Evolutionary conservation across 352 stramenopile species (phyloP).

Genomic region (Phytophthora pisi): DNA sequence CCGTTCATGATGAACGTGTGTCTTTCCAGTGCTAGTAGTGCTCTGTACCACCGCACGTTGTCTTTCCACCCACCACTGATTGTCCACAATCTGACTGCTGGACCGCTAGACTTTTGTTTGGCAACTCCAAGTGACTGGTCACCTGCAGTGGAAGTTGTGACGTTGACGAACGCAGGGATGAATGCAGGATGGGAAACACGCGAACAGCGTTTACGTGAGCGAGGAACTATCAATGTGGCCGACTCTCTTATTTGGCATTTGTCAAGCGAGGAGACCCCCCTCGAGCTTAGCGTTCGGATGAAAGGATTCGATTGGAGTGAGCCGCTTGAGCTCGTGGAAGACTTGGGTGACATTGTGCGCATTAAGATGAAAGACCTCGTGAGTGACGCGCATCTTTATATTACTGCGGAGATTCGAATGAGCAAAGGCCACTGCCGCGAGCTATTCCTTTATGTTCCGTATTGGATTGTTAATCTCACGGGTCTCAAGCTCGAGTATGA

Average conservation of each 20-base stretch:
- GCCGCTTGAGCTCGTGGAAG: conserved; percentile 53
- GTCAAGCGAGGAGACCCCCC: conserved; percentile 74
- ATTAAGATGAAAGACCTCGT: conserved; percentile 85
- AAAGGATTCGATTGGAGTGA: conserved; percentile 90
- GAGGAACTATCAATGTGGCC: conserved; percentile 76
- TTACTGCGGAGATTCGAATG: conserved; percentile 67
- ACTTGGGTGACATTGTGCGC: conserved; percentile 58
- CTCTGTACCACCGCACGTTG: conserved; percentile 74
- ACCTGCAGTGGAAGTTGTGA: conserved; percentile 48
- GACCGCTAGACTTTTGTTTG: conserved; percentile 73
- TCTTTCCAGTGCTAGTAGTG: conserved; percentile 56
- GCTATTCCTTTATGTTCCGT: conserved; percentile 85
- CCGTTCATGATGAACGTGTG: conserved; percentile 83
- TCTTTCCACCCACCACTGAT: conserved; percentile 81
- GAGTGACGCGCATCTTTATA: conserved; percentile 72
- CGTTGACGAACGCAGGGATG: conserved; percentile 38
- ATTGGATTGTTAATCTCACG: conserved; percentile 90
- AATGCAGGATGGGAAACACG: conserved; percentile 76
- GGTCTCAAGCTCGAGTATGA: conserved; percentile 85
- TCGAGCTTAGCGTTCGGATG: conserved; percentile 81
- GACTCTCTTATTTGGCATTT: conserved; percentile 87
- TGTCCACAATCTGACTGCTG: conserved; percentile 82
- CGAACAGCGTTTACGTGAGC: conserved; percentile 78
- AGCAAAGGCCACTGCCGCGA: conserved; percentile 66
- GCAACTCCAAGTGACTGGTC: conserved; percentile 77